Conservation (phyloP, 2,329 filamentous ascomycete species). For the Claviceps pazoutovae region DNA sequence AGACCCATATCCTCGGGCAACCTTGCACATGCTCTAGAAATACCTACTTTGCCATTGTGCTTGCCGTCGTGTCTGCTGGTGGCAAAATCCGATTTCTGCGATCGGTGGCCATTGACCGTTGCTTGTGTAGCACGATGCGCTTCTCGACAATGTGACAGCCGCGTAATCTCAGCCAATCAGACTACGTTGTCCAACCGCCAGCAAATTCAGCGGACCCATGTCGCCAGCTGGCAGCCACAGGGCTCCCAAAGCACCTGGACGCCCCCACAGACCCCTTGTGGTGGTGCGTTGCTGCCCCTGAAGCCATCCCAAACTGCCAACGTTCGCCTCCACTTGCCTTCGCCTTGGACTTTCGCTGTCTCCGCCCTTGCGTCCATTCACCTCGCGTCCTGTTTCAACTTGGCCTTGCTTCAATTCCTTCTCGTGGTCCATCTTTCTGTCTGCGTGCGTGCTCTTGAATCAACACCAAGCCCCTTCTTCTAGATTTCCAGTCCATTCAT, state of each 20-base stretch:
- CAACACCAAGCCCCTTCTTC: neutral
- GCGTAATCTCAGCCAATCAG: conserved; percentile 1
- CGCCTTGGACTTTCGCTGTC: conserved; percentile 2
- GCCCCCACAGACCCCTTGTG: no score
- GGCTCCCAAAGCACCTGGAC: no score
- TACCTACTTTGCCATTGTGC: no score
- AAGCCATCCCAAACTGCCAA: conserved; percentile 10
- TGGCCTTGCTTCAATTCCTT: conserved; percentile 2
- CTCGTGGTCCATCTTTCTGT: conserved; percentile 4
- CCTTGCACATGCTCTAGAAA: no score
- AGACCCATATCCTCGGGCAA: no score
- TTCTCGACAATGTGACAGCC: no score
- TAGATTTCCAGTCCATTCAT: conserved; percentile 4
- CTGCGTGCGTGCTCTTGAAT: neutral
- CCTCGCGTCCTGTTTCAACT: conserved; percentile 1
- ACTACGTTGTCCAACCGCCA: conserved; percentile 2
- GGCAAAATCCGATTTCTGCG: no score
- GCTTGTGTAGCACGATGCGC: neutral
- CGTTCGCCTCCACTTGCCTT: conserved; percentile 5
- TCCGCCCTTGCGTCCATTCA: conserved; percentile 6
- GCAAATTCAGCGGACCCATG: conserved; percentile 10
- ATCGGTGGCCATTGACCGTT: neutral
- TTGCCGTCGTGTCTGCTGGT: no score
- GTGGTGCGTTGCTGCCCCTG: conserved; percentile 16
- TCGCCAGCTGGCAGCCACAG: neutral